A percentile compares a stretch with the other conserved stretches of the same genome.
Conservation (phyloP, 2,329 filamentous ascomycete species). For the Talaromyces sp. region DNA sequence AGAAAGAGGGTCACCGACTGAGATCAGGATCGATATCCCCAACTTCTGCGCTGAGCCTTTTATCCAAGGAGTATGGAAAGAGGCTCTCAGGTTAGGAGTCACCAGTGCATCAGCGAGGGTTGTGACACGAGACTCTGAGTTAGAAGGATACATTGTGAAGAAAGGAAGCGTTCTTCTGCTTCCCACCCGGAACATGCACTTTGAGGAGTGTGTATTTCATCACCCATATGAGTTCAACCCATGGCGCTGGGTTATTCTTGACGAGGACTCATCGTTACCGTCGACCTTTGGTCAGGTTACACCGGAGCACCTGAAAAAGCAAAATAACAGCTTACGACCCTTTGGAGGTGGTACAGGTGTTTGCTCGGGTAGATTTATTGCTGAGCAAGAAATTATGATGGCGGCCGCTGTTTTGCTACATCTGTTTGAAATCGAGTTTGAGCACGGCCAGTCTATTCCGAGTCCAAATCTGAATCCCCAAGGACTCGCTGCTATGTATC, state of each 20-base stretch:
- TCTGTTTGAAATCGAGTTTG: conserved; percentile 9
- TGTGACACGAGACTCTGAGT: conserved; percentile 10
- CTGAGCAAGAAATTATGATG: conserved; percentile 15
- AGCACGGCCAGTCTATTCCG: conserved; percentile 3
- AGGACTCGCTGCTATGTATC: conserved; percentile 15
- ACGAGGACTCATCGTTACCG: neutral
- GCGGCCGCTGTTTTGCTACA: conserved; percentile 10
- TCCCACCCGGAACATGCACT: conserved; percentile 12
- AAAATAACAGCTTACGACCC: conserved; percentile 10
- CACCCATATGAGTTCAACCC: conserved; percentile 13
- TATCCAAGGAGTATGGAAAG: conserved; percentile 18
- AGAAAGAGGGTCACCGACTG: neutral
- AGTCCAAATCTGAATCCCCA: conserved; percentile 11
- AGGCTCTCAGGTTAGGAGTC: conserved; percentile 13
- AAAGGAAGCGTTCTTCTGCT: conserved; percentile 16
- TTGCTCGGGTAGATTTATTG: conserved; percentile 18
- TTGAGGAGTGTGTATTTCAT: conserved; percentile 7
- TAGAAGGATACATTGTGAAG: conserved; percentile 14
- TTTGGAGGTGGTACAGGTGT: conserved; percentile 17
- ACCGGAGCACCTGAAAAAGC: conserved; percentile 1
- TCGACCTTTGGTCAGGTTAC: neutral
- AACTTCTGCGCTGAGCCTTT: conserved; percentile 6
- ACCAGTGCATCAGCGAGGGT: conserved; percentile 16
- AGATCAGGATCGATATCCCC: conserved; percentile 8
- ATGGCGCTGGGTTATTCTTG: conserved; percentile 8